Evolutionary conservation across 2,329 filamentous ascomycete genomes (phyloP).

Genomic region (Clonostachys rosea): DNA sequence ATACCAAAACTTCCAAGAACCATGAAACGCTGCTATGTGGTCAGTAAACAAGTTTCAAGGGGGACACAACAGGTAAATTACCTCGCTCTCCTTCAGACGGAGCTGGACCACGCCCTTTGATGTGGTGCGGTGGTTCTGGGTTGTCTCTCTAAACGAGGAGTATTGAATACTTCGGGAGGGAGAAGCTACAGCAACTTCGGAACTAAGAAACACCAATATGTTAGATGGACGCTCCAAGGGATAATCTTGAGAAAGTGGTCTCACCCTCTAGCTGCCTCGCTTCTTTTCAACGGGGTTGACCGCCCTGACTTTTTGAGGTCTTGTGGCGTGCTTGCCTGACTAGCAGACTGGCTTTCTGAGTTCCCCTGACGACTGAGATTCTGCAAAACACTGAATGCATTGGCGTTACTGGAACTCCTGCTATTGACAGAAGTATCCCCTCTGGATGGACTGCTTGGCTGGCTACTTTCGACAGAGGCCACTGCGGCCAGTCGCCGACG

Average conservation of each 20-base stretch:
- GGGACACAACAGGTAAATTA: slow-evolving; percentile 12
- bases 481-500: slow-evolving; percentile 17
- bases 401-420: slow-evolving; percentile 1
- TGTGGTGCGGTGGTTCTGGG: slow-evolving; percentile 34
- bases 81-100: slow-evolving; percentile 43
- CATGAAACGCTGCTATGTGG: slow-evolving; percentile 45
- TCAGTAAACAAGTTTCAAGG: not conserved
- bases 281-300: not conserved
- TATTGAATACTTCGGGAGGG: slow-evolving; percentile 19
- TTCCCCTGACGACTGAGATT: slow-evolving; percentile 3
- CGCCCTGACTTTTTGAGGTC: not conserved
- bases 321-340: not conserved
- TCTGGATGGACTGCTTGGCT: slow-evolving; percentile 1
- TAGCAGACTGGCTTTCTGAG: not conserved
- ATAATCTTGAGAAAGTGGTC: not conserved
- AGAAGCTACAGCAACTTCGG: not conserved
- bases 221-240: too few relatives aligned
- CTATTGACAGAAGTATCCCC: not conserved
- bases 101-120: slow-evolving; percentile 33
- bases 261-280: not conserved
- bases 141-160: slow-evolving; percentile 39
- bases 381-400: slow-evolving; percentile 6
- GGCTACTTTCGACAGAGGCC: not conserved
- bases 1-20: slow-evolving; percentile 67
- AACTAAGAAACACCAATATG: not conserved